Evolutionary conservation across 2,329 filamentous ascomycete species (phyloP), one percentile per base, ranked within the genome.

Genomic region (Xylariaceae sp.): DNA sequence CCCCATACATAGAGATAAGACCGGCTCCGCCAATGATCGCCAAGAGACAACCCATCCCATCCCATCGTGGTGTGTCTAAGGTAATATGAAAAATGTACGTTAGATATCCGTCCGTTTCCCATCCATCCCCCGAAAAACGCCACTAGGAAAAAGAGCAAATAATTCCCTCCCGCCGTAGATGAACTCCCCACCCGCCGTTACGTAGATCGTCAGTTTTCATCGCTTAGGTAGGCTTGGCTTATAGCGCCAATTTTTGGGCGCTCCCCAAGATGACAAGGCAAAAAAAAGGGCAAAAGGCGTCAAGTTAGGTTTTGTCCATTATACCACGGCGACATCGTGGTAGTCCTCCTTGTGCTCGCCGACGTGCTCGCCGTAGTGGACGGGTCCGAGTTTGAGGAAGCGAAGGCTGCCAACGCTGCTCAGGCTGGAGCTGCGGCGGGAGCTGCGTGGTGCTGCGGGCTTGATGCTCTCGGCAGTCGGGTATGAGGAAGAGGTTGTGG

Each of bases 321-420:
- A 72, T 58, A 7, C 56, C 46, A 78, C 70, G 29, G 73, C 73
- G 41, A 79, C 72, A 65, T 82, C 78, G 71, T 80, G 72, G 70
- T 76, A 86, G 75, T 87, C 84, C 44, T 74, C 77, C 74, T 82
- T 79, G 75, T 83, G 75, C 52, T 81, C 81, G 59, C 77, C 82
- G 20, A 75, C 74, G 71, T 84, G 81, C 76, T 83, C 83, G 62
- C 85, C 85, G 73, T 78, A 86, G 79, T 87, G 83, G 56, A 87
- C 84, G 32, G 84, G 84, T 20, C 82, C 82, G 55, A 88, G 82
- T 77, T 86, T 87, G 64, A 88, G 79, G 71, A 88, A 82, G 56
- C 79, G 77, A 63, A 75, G 73, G 58, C 67, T 67, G 60, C 75
- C 70, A 60, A 72, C 71, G 70, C 78, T 82, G 76, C 79, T 82